Base-by-base conservation (phyloP, 441 rosid species). In the Melastoma candidum region DNA sequence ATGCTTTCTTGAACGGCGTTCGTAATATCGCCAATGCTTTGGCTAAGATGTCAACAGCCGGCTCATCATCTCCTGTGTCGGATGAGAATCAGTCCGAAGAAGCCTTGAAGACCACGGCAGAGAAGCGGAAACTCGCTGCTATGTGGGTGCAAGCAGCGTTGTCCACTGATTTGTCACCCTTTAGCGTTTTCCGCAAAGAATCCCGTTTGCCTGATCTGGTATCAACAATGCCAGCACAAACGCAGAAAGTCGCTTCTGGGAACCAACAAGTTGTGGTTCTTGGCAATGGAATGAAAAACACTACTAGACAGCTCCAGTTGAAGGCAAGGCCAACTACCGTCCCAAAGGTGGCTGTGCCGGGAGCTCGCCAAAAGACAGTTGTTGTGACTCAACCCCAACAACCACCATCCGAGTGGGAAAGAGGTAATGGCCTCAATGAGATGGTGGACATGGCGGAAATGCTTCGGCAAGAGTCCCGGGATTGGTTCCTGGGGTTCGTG, bases 121-220 rank as follows among this genome's bases (percentile, higher is more conserved):
- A 84, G 54, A 78, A 81, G 61, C 80, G 71, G 63, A 93, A 79
- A 64, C 72, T 67, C 47, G 96, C 95, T 49, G 72, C 80, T 56
- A 63, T 74, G 8, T 93, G 99, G 99, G 85, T 93, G 55, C 96
- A 89, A 68, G 95, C 96, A 56, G 99, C 97, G 32, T 54, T 93
- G 47, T 67, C 83, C 59, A 84, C 97, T 51, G 86, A 89, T 49
- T 68, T 93, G 63, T 89, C 95, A 0, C 54, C 90, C 47, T 84
- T 93, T 72, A 74, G 93, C 36, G 77, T 93, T 26, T 84, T 78
- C 59, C 76, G 76, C 51, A 81, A 63, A 73, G 81, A 75, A 61
- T 61, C 77, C 9, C 43, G 27, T 60, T 44, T 68, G 0, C 51
- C 36, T 32, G 26, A 24, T 22, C 36, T 46, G 14, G 25, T 0